Evolutionary conservation across 768 basidiomycete genomes (phyloP), one percentile per base, ranked within the genome.

Genomic region (Boletus speciosus): DNA sequence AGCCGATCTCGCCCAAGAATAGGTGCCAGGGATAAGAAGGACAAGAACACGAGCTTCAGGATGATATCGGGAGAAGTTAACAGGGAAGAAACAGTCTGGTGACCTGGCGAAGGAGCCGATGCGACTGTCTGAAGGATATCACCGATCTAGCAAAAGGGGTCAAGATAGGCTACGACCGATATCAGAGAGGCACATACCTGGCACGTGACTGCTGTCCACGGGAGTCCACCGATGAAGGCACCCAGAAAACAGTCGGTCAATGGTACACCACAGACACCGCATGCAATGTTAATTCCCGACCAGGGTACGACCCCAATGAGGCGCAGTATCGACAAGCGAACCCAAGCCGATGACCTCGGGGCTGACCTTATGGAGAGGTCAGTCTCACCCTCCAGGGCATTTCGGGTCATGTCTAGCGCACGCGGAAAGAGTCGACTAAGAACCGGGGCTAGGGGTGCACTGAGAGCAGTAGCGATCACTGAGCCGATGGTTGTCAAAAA

Each of bases 261-360:
- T 8, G 83, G 74, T 15, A 98, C 92, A 34, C 89, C 88, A 62
- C 89, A 90, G 27, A 96, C 92, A 48, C 94, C 94, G 71, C 89
- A 96, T 42, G 94, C 94, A 54, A 98, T 89, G 70, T 98, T 98
- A 77, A 98, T 93, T 55, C 92, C 93, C 53, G 90, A 92, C 95
- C 95, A 98, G 6, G 95, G 95, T 4, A 97, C 92, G 51, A 98
- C 83, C 19, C 95, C 95, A 63, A 96, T 82, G 54, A 96, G 84
- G 46, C 95, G 84, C 58, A 98, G 81, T 54, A 96, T 81, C 4
- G 93, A 86, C 41, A 97, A 75, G 38, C 93, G 83, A 41, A 93
- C 85, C 94, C 95, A 97, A 3, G 85, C 65, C 23, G 76, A 67
- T 21, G 74, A 74, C 60, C 62, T 71, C 19, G 72, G 37, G 36